These are phyloP conservation scores for Trichoderma guizhouense DNA, from an alignment of 2,329 filamentous ascomycete genomes.

Conservation along the genomic window DNA sequence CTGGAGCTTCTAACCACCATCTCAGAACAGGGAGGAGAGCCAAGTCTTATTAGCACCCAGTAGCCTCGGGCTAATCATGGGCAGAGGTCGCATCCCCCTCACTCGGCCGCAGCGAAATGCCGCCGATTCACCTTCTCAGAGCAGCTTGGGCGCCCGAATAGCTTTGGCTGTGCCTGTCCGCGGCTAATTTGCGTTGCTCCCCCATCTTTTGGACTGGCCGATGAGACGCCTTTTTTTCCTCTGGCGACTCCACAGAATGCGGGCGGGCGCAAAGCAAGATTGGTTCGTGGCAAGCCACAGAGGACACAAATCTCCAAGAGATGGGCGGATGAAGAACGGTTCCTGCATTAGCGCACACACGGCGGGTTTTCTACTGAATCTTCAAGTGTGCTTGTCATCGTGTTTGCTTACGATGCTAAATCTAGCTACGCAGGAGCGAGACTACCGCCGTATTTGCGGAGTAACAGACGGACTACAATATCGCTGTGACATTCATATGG, in stretches of 20 bases:
- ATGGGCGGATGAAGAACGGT: constrained; percentile 21
- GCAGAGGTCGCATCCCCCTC: neutral
- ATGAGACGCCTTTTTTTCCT: neutral
- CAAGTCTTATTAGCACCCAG: neutral
- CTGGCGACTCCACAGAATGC: constrained; percentile 5
- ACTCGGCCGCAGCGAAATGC: constrained; percentile 5
- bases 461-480: neutral
- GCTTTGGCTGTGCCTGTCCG: neutral
- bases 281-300: constrained; percentile 6
- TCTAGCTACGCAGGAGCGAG: neutral
- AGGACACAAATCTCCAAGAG: neutral
- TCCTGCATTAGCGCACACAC: constrained; percentile 24
- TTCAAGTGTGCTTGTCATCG: neutral
- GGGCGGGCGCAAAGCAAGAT: constrained; percentile 2
- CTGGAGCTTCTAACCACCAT: neutral
- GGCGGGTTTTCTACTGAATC: neutral
- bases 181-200: neutral
- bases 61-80: constrained; percentile 12
- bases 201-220: constrained; percentile 1
- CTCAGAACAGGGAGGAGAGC: neutral
- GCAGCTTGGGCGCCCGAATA: constrained; percentile 3
- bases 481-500: neutral
- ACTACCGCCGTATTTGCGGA: neutral
- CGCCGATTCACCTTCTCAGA: constrained; percentile 16
- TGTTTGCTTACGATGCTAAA: neutral